Percentiles rank a stretch among this genome's conserved stretches.
Evolutionary conservation across 306 rosid species (phyloP).

Genomic region (Dryas octopetala): DNA sequence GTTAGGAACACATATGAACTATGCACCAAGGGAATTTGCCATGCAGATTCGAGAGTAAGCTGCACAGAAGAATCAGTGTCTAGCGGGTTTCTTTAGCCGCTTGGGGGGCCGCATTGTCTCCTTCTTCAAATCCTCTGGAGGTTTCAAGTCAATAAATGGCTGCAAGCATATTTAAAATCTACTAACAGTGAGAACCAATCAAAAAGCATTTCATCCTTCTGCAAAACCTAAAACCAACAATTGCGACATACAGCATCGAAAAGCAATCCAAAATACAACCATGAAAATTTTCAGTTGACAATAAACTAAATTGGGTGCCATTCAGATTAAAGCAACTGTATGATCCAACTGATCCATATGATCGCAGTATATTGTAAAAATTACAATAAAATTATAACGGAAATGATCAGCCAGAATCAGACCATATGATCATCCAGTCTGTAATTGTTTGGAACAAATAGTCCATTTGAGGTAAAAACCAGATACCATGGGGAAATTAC

Average conservation of each 20-base stretch:
- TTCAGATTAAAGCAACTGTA: background rate
- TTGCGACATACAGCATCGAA: background rate
- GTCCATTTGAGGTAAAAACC: no score
- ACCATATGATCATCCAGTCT: background rate
- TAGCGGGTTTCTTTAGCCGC: constrained; percentile 60
- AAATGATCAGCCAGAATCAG: no score
- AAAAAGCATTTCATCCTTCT: background rate
- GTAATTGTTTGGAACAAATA: no score
- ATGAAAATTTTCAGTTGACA: background rate
- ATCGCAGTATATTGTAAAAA: background rate
- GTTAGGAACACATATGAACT: background rate
- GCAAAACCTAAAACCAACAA: background rate
- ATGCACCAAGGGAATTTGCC: background rate
- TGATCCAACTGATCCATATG: background rate
- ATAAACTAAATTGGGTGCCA: background rate
- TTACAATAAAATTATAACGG: background rate
- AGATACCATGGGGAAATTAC: no score
- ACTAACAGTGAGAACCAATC: constrained; percentile 20
- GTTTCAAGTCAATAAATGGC: constrained; percentile 75
- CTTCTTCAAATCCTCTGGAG: constrained; percentile 66
- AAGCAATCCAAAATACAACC: background rate
- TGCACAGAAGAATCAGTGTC: constrained; percentile 20
- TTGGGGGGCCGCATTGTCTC: constrained; percentile 65
- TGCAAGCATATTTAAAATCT: constrained; percentile 44
- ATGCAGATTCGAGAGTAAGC: background rate